Conservation (phyloP, 495 filamentous ascomycete genomes). For the Apiosordaria backusii region DNA sequence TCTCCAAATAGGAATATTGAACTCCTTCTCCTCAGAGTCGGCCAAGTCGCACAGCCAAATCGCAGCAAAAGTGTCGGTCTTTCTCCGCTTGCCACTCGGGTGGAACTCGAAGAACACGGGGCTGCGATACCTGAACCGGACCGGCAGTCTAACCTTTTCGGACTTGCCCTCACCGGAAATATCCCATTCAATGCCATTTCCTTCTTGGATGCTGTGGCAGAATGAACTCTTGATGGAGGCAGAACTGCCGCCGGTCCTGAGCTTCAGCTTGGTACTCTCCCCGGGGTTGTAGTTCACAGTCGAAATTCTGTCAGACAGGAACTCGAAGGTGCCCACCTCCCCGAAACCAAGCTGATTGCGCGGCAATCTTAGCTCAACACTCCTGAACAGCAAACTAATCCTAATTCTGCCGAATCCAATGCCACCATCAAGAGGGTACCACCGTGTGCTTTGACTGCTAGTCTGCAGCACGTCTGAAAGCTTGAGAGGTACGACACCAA, state of each 20-base stretch:
- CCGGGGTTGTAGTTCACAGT: slow-evolving; percentile 53
- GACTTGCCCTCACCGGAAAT: slow-evolving; percentile 52
- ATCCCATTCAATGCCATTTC: slow-evolving; percentile 64
- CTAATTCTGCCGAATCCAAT: slow-evolving; percentile 83
- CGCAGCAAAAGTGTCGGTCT: slow-evolving; percentile 66
- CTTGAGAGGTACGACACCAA: slow-evolving; percentile 85
- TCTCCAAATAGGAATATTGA: slow-evolving; percentile 84
- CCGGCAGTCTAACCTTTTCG: slow-evolving; percentile 66
- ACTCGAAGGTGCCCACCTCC: slow-evolving; percentile 91
- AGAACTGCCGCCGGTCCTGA: slow-evolving; percentile 81
- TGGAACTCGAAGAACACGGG: slow-evolving; percentile 88
- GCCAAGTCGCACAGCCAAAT: slow-evolving; percentile 83
- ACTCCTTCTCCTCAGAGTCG: slow-evolving; percentile 69
- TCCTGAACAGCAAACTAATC: slow-evolving; percentile 84
- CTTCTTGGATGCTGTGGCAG: slow-evolving; percentile 54
- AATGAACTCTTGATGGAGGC: slow-evolving; percentile 61
- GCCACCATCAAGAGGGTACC: slow-evolving; percentile 58
- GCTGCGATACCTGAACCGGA: slow-evolving; percentile 82
- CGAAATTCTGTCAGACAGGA: slow-evolving; percentile 62
- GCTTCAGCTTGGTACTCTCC: slow-evolving; percentile 70
- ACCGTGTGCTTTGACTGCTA: slow-evolving; percentile 67
- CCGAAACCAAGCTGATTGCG: slow-evolving; percentile 77
- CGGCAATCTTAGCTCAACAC: slow-evolving; percentile 77
- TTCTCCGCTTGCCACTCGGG: slow-evolving; percentile 57
- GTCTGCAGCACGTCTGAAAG: slow-evolving; percentile 83